phyloP scores from a whole-genome alignment of 1,284 basidiomycete genomes.

The Ceratobasidium sp. region DNA sequence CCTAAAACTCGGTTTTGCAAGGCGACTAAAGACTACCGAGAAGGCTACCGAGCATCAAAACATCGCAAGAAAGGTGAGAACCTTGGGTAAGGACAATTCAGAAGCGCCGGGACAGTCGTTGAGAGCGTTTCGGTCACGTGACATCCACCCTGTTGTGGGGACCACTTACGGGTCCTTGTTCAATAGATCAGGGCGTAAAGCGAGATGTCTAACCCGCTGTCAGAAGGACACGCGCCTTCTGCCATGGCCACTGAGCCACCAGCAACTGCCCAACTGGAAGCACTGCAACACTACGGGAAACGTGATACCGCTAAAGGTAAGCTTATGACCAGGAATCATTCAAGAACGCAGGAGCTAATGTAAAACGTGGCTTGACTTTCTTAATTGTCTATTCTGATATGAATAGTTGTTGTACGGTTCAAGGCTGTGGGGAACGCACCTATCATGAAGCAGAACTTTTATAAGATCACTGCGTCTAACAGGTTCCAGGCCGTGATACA shows the following conservation, averaged over 20 bases:
- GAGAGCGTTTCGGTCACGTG: too few relatives aligned
- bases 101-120: too few relatives aligned
- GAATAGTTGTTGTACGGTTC: slow-evolving; percentile 90
- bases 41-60: too few relatives aligned
- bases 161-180: neutral
- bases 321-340: neutral
- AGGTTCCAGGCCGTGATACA: slow-evolving; percentile 94
- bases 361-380: too few relatives aligned
- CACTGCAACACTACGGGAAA: slow-evolving; percentile 26
- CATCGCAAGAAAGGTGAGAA: too few relatives aligned
- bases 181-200: neutral
- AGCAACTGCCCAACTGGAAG: slow-evolving; percentile 23
- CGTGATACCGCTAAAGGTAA: slow-evolving; percentile 28
- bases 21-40: too few relatives aligned
- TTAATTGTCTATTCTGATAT: neutral
- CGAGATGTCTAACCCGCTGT: slow-evolving; percentile 20
- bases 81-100: too few relatives aligned
- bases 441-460: slow-evolving; percentile 98
- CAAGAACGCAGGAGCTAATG: neutral
- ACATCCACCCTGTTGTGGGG: too few relatives aligned
- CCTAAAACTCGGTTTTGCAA: too few relatives aligned
- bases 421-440: slow-evolving; percentile 98
- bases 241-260: slow-evolving; percentile 13
- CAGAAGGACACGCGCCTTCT: slow-evolving; percentile 26
- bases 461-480: slow-evolving; percentile 95